phyloP scores from a whole-genome alignment of 2,329 filamentous ascomycete species.

The Trichoderma polysporum region DNA sequence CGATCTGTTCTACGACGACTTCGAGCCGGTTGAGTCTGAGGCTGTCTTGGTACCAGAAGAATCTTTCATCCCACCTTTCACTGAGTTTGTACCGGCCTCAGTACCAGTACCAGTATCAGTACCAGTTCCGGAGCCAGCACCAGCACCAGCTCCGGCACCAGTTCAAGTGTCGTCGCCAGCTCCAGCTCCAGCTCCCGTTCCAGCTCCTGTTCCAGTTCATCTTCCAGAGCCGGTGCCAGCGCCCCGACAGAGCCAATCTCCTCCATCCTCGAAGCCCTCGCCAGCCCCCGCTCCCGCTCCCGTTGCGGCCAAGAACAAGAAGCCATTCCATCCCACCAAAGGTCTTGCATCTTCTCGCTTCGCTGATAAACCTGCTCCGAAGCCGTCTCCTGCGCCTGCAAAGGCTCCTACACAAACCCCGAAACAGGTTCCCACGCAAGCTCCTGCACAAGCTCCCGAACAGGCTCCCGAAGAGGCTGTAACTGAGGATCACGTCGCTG shows the following conservation, averaged over 20 bases:
- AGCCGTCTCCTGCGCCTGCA: conserved; percentile 19
- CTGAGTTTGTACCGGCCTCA: conserved; percentile 23
- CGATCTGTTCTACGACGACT: conserved; percentile 62
- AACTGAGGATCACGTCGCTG: conserved; percentile 17
- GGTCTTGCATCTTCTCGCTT: conserved; percentile 36
- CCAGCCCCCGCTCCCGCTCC: conserved; percentile 21
- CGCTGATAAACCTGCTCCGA: conserved; percentile 33
- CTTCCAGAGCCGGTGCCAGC: conserved; percentile 20
- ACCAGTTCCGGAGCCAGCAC: background rate
- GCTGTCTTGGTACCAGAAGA: conserved; percentile 30
- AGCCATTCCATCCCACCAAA: conserved; percentile 24
- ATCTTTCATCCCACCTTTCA: conserved; percentile 18
- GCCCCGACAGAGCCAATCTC: conserved; percentile 21
- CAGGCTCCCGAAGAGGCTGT: conserved; percentile 27
- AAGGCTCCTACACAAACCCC: conserved; percentile 24
- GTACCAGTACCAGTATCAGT: background rate
- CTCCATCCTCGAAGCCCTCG: conserved; percentile 17
- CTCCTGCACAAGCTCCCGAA: conserved; percentile 25
- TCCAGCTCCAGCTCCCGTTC: conserved; percentile 13
- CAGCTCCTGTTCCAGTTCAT: conserved; percentile 9
- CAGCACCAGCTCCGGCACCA: background rate
- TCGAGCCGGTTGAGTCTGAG: conserved; percentile 52
- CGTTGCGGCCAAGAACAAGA: conserved; percentile 18
- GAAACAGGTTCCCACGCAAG: conserved; percentile 24
- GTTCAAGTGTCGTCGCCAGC: too few species aligned